These are phyloP conservation scores for Ophiocordyceps camponoti-rufipedis DNA, from an alignment of 2,329 filamentous ascomycete genomes.

Conservation along the genomic window DNA sequence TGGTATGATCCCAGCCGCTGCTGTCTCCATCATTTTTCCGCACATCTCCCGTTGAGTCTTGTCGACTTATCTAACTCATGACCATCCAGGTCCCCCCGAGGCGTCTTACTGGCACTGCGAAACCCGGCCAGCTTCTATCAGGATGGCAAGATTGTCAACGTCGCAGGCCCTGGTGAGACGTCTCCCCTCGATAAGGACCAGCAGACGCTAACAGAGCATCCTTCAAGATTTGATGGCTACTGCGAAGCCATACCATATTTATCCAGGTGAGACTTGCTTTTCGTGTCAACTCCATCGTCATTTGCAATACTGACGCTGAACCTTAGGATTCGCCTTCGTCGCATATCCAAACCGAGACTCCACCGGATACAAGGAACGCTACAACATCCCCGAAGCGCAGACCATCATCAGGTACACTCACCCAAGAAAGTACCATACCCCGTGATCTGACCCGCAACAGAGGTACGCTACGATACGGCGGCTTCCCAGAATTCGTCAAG, in stretches of 20 bases:
- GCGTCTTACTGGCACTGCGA: constrained; percentile 70
- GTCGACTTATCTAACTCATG: not conserved
- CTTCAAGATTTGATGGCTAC: constrained; percentile 59
- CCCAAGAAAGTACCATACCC: not conserved
- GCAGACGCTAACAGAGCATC: not conserved
- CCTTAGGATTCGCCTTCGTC: constrained; percentile 43
- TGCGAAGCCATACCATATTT: constrained; percentile 82
- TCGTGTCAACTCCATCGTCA: not conserved
- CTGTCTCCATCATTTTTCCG: not conserved
- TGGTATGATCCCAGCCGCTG: constrained; percentile 22
- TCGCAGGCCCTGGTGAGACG: constrained; percentile 16
- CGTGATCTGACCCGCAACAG: not conserved
- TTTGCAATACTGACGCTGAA: not conserved
- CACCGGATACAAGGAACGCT: constrained; percentile 71
- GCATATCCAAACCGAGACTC: constrained; percentile 89
- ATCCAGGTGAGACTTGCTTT: constrained; percentile 42
- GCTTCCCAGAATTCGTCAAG: constrained; percentile 82
- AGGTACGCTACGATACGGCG: constrained; percentile 66
- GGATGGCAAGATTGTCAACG: constrained; percentile 55
- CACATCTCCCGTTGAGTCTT: not conserved
- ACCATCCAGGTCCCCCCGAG: constrained; percentile 35
- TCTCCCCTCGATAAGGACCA: not conserved
- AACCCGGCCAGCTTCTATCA: constrained; percentile 75
- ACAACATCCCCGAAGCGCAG: constrained; percentile 83
- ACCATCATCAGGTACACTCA: constrained; percentile 49